phyloP scores from a whole-genome alignment of 2,329 filamentous ascomycete species.

The Zymoseptoria ardabiliae region DNA sequence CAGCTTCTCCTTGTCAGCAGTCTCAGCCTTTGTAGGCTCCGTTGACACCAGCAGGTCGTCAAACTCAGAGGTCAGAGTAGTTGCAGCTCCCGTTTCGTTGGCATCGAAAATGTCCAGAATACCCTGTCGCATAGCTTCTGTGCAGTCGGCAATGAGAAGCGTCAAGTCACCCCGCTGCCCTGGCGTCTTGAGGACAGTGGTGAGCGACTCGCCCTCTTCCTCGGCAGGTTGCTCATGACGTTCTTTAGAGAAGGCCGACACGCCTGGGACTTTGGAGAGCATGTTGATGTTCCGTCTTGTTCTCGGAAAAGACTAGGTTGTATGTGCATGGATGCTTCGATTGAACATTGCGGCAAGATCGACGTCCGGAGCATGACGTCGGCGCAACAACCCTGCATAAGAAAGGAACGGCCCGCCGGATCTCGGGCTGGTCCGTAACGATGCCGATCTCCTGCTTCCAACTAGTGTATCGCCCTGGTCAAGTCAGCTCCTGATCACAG shows the following conservation, averaged over 20 bases:
- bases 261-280: conserved; percentile 18
- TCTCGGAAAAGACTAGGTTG: conserved; percentile 15
- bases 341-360: no score
- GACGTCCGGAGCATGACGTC: neutral
- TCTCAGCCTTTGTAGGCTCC: conserved; percentile 4
- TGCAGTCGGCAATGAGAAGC: conserved; percentile 40
- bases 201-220: conserved; percentile 34
- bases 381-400: neutral
- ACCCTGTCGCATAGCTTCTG: conserved; percentile 39
- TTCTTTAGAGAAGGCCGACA: conserved; percentile 14
- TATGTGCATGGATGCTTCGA: neutral
- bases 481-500: neutral
- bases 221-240: conserved; percentile 9
- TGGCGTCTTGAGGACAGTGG: conserved; percentile 38
- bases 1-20: conserved; percentile 18
- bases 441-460: neutral
- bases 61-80: conserved; percentile 22
- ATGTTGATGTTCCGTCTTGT: conserved; percentile 4
- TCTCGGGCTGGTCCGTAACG: neutral
- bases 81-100: conserved; percentile 26
- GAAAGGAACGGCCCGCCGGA: neutral
- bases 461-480: neutral
- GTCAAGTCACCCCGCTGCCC: conserved; percentile 39
- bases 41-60: conserved; percentile 23
- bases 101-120: conserved; percentile 39